phyloP scores from a whole-genome alignment of 192 early-diverging fungal species.

The Gryganskiella cystojenkinii region DNA sequence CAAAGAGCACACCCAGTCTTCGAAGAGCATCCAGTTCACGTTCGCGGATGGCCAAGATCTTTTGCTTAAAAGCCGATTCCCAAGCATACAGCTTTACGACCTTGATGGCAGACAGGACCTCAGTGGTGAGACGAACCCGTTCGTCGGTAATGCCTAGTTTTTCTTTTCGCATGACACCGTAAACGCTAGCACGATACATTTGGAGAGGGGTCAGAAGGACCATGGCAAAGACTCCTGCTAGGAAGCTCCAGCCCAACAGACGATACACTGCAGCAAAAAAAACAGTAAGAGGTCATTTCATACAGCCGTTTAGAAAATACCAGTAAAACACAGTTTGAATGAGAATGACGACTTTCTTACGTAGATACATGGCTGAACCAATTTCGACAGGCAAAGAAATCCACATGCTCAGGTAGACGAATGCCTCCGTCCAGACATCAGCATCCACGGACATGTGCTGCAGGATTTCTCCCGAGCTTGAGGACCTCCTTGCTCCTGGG shows the following conservation, averaged over 20 bases:
- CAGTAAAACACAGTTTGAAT: background rate
- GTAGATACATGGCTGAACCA: slow-evolving; percentile 24
- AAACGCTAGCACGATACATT: slow-evolving; percentile 22
- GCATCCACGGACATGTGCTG: slow-evolving; percentile 47
- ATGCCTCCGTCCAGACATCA: slow-evolving; percentile 21
- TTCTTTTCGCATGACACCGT: slow-evolving; percentile 12
- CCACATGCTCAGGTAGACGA: slow-evolving; percentile 23
- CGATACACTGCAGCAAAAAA: slow-evolving; percentile 20
- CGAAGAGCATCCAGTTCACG: slow-evolving; percentile 23
- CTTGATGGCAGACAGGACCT: slow-evolving; percentile 26
- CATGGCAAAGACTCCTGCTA: slow-evolving; percentile 25
- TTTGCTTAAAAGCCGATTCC: slow-evolving; percentile 27
- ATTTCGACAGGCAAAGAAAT: slow-evolving; percentile 37
- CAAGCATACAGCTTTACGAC: slow-evolving; percentile 39
- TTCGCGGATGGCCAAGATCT: slow-evolving; percentile 13
- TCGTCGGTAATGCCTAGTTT: slow-evolving; percentile 32
- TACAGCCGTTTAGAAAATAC: background rate
- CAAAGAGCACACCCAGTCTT: slow-evolving; percentile 17
- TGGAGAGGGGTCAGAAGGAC: slow-evolving; percentile 21
- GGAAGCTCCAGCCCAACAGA: slow-evolving; percentile 32
- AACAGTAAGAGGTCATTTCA: background rate
- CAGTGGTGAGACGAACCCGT: slow-evolving; percentile 28
- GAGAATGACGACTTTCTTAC: slow-evolving; percentile 8
- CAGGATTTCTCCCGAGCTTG: slow-evolving; percentile 35
- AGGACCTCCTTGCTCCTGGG: slow-evolving; percentile 54